Percentiles rank a stretch among this genome's conserved stretches.
These are phyloP conservation scores for Coprinopsis marcescibilis DNA, from an alignment of 768 basidiomycete species.

Conservation along the genomic window DNA sequence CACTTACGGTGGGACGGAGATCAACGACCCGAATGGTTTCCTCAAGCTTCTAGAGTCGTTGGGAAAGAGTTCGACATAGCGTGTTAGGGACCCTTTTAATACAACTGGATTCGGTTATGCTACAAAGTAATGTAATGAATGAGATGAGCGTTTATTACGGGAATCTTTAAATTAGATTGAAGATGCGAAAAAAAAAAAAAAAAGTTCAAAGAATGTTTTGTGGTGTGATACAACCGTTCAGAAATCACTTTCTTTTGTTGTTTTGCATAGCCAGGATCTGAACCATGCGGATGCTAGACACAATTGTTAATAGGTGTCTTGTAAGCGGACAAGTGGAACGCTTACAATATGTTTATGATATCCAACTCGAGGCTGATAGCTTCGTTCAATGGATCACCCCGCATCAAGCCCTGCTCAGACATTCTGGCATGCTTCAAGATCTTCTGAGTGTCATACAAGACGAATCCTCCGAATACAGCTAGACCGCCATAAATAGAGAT, in stretches of 20 bases:
- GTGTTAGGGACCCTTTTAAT: not conserved
- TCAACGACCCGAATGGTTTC: conserved; percentile 85
- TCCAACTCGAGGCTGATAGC: conserved; percentile 76
- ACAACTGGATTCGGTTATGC: conserved; percentile 26
- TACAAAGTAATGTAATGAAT: conserved; percentile 75
- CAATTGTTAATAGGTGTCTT: conserved; percentile 4
- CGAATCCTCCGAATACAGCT: conserved; percentile 82
- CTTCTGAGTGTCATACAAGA: conserved; percentile 87
- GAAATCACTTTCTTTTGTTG: conserved; percentile 44
- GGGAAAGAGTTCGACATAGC: conserved; percentile 36
- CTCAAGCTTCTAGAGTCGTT: conserved; percentile 63
- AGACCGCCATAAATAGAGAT: conserved; percentile 85
- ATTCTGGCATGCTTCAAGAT: conserved; percentile 72
- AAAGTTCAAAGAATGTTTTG: not conserved
- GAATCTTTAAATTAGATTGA: conserved; percentile 1
- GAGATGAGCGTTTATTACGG: conserved; percentile 57
- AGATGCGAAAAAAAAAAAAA: not conserved
- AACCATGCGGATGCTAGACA: conserved; percentile 65
- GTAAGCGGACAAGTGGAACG: not conserved
- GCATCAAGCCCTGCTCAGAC: conserved; percentile 60
- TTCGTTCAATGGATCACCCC: conserved; percentile 72
- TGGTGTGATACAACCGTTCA: not conserved
- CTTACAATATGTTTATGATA: conserved; percentile 87
- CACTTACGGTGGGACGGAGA: conserved; percentile 95
- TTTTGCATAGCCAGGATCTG: conserved; percentile 71